These are phyloP conservation scores for Aspergillus felis DNA, from an alignment of 2,329 filamentous ascomycete species.

Conservation along the genomic window DNA sequence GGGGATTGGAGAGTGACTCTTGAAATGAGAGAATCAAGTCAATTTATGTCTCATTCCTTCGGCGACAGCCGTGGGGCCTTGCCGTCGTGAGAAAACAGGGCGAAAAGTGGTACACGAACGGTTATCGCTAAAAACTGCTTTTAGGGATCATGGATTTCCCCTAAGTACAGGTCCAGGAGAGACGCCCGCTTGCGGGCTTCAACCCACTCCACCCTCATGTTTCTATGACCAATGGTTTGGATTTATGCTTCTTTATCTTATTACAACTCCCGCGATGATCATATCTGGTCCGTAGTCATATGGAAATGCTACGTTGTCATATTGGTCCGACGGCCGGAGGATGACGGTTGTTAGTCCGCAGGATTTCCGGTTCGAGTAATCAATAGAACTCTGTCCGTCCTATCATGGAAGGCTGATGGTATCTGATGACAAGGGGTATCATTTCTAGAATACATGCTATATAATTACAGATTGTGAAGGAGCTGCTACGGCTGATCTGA, in stretches of 20 bases:
- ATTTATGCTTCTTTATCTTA: background rate
- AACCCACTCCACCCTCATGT: constrained; percentile 21
- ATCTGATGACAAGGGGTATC: constrained; percentile 1
- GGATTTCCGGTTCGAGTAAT: background rate
- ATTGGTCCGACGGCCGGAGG: background rate
- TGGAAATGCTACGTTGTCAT: background rate
- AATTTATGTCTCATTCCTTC: constrained; percentile 2
- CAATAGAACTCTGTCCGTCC: background rate
- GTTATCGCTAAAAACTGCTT: constrained; percentile 44
- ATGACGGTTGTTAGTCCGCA: background rate
- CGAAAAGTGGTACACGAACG: background rate
- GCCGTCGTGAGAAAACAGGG: constrained; percentile 7
- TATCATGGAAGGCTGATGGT: background rate
- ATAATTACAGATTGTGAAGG: background rate
- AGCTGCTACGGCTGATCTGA: constrained; percentile 4
- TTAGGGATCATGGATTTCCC: constrained; percentile 44
- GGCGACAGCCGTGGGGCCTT: constrained; percentile 9
- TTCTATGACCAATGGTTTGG: constrained; percentile 21
- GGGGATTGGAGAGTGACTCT: background rate
- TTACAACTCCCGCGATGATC: background rate
- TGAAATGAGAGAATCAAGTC: background rate
- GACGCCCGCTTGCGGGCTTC: constrained; percentile 24
- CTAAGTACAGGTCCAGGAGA: constrained; percentile 49
- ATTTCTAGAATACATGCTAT: constrained; percentile 1
- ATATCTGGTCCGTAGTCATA: background rate